These are phyloP conservation scores for Tetrapyrgos nigripes DNA, from an alignment of 1,284 basidiomycete species.

Conservation along the genomic window DNA sequence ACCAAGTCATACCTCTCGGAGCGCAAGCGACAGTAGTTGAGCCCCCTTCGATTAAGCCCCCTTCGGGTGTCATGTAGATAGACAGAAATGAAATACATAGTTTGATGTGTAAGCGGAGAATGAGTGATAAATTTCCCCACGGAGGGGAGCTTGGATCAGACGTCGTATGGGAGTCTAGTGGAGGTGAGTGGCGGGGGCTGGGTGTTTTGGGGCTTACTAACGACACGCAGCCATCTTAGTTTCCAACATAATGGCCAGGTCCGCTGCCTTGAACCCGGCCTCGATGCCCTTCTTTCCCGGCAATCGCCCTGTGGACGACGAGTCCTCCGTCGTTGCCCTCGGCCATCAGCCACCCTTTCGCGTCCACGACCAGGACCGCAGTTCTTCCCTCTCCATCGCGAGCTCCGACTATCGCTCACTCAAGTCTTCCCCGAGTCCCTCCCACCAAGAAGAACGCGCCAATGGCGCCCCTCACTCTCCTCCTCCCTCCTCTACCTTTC, in stretches of 20 bases:
- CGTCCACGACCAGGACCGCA: conserved; percentile 57
- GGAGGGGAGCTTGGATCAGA: no score
- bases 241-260: conserved; percentile 67
- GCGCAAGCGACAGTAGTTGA: not conserved
- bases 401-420: conserved; percentile 70
- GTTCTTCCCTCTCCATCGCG: conserved; percentile 61
- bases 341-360: conserved; percentile 50
- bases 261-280: conserved; percentile 76
- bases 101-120: no score
- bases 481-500: conserved; percentile 40
- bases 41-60: no score
- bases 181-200: conserved; percentile 29
- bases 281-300: conserved; percentile 84
- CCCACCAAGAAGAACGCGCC: conserved; percentile 43
- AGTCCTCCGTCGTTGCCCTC: conserved; percentile 51
- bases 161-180: no score
- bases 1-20: not conserved
- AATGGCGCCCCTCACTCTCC: conserved; percentile 36
- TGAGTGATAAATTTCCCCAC: no score
- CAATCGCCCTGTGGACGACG: conserved; percentile 61
- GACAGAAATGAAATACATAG: no score
- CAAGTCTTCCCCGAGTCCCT: conserved; percentile 73
- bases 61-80: no score
- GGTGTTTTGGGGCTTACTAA: conserved; percentile 37
- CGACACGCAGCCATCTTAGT: conserved; percentile 41